Percentiles rank a stretch among this genome's conserved stretches.
phyloP scores from a whole-genome alignment of 78 protist genomes.

The Bigelowiella natans region DNA sequence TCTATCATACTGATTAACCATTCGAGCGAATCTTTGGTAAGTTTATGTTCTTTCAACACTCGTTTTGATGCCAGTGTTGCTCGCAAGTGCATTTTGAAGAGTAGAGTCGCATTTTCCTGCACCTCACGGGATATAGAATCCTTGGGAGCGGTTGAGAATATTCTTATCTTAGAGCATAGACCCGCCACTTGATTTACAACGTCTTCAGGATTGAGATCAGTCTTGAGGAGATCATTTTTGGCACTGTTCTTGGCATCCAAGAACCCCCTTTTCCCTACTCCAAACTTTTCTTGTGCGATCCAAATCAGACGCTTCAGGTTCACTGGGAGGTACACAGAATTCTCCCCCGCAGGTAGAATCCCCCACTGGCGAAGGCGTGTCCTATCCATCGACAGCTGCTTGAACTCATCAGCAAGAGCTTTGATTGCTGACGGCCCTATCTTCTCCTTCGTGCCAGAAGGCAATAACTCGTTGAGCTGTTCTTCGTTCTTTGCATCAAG shows the following conservation, averaged over 20 bases:
- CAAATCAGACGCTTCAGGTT: constrained; percentile 71
- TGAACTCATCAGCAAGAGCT: not conserved
- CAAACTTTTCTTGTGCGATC: constrained; percentile 34
- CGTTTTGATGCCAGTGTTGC: constrained; percentile 54
- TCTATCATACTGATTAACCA: constrained; percentile 89
- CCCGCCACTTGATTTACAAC: constrained; percentile 42
- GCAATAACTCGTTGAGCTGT: not conserved
- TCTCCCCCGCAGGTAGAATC: not conserved
- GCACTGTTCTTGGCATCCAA: not conserved
- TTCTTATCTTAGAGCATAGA: constrained; percentile 14
- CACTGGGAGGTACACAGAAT: constrained; percentile 56
- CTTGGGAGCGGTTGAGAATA: not conserved
- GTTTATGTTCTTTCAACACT: constrained; percentile 22
- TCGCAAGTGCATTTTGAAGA: constrained; percentile 63
- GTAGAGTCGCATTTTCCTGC: constrained; percentile 57
- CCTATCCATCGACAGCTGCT: not conserved
- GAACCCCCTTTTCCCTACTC: not conserved
- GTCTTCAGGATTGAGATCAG: constrained; percentile 53
- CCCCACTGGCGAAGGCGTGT: not conserved
- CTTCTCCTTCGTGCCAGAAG: constrained; percentile 7
- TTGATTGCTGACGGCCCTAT: not conserved
- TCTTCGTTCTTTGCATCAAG: not conserved
- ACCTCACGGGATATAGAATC: constrained; percentile 47
- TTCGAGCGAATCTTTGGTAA: constrained; percentile 69
- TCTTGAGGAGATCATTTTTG: not conserved